These are phyloP conservation scores for Theileria annulata DNA, from an alignment of 169 alveolate species.

Conservation along the genomic window DNA sequence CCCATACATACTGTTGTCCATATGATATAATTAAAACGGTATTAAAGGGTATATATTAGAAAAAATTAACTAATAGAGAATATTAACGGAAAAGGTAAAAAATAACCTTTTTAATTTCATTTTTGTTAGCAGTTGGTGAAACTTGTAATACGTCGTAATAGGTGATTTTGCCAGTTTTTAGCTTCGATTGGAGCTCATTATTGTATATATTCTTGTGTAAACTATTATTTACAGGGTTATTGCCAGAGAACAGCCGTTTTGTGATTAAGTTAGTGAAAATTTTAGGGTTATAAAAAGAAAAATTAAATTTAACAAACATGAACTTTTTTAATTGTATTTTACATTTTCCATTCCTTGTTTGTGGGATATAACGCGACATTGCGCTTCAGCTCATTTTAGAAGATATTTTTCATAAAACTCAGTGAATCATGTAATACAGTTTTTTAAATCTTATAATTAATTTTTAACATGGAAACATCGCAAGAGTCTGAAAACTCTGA, in stretches of 20 bases:
- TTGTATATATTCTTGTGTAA: neutral
- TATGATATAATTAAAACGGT: too few species aligned
- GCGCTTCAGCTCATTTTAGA: too few species aligned
- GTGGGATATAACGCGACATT: too few species aligned
- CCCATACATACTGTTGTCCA: too few species aligned
- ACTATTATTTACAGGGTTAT: neutral
- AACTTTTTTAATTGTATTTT: neutral
- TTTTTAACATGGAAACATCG: neutral
- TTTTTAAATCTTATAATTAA: too few species aligned
- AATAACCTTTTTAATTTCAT: conserved; percentile 42
- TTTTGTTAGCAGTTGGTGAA: conserved; percentile 15
- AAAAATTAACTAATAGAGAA: neutral
- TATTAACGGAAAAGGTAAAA: neutral
- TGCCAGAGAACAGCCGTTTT: neutral
- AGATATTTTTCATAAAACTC: too few species aligned
- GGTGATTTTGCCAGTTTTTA: conserved; percentile 48
- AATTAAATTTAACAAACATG: neutral
- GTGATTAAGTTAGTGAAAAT: neutral
- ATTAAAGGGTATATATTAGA: neutral
- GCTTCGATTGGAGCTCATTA: neutral
- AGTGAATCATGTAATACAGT: too few species aligned
- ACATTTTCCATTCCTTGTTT: too few species aligned
- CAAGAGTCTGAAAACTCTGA: neutral
- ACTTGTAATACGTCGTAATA: conserved; percentile 58
- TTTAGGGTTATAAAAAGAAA: neutral